phyloP scores from a whole-genome alignment of 164 flowering plant genomes.

The Sedum album region DNA sequence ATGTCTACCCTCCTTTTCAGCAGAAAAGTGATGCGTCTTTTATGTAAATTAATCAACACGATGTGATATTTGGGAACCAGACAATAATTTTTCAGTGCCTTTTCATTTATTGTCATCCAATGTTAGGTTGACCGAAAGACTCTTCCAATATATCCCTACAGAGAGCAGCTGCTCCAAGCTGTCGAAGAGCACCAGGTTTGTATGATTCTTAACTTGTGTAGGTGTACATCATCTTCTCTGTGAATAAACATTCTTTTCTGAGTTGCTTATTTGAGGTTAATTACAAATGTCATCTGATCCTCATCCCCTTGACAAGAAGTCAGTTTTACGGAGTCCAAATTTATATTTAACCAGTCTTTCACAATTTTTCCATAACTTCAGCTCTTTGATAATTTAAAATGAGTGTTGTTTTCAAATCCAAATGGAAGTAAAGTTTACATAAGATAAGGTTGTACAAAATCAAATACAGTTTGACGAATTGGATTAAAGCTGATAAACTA shows the following conservation, averaged over 20 bases:
- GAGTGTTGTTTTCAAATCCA: too few species aligned
- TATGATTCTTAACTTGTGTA: slow-evolving; percentile 7
- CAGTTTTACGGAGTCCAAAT: too few species aligned
- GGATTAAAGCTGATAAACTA: slow-evolving; percentile 28
- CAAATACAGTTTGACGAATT: neutral
- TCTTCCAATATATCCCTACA: slow-evolving; percentile 71
- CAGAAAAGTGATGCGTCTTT: neutral
- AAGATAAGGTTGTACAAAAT: neutral
- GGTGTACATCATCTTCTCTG: neutral
- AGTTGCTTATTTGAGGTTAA: neutral
- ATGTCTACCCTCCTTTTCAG: neutral
- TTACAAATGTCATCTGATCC: neutral
- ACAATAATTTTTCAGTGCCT: neutral
- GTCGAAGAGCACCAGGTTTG: slow-evolving; percentile 70
- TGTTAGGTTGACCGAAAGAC: slow-evolving; percentile 77
- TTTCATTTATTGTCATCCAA: slow-evolving; percentile 27
- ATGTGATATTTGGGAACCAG: neutral
- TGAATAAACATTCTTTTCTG: neutral
- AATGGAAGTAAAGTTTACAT: neutral
- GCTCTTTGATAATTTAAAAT: too few species aligned
- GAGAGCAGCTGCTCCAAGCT: slow-evolving; percentile 81
- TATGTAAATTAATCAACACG: neutral
- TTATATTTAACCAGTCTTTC: too few species aligned
- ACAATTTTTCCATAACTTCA: too few species aligned
- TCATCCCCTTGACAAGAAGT: neutral